phyloP scores from a whole-genome alignment of 2,329 filamentous ascomycete species.

The Gnomoniopsis smithogilvyi region DNA sequence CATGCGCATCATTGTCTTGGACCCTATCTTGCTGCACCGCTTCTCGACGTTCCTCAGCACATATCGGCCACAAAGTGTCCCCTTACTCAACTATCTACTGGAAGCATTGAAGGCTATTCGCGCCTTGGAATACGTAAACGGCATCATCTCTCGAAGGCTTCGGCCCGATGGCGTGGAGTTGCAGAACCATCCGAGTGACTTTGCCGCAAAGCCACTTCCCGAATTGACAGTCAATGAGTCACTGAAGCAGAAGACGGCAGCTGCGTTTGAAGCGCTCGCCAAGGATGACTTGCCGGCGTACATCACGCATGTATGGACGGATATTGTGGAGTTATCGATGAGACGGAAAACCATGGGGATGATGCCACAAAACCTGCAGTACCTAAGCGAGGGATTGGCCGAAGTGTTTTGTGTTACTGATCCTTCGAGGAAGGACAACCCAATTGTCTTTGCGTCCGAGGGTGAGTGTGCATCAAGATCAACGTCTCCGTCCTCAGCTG shows the following conservation, averaged over 20 bases:
- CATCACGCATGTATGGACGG: slow-evolving; percentile 65
- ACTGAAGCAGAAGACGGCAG: slow-evolving; percentile 60
- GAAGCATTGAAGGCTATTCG: slow-evolving; percentile 68
- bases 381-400: slow-evolving; percentile 70
- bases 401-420: slow-evolving; percentile 78
- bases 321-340: slow-evolving; percentile 68
- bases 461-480: slow-evolving; percentile 38
- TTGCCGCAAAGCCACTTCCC: slow-evolving; percentile 45
- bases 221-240: slow-evolving; percentile 53
- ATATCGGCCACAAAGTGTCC: slow-evolving; percentile 58
- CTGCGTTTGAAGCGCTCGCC: slow-evolving; percentile 62
- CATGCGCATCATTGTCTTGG: slow-evolving; percentile 22
- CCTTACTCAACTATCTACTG: slow-evolving; percentile 68
- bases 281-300: slow-evolving; percentile 70
- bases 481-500: not conserved
- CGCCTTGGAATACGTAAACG: slow-evolving; percentile 69
- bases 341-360: slow-evolving; percentile 65
- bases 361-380: slow-evolving; percentile 58
- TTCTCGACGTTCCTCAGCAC: slow-evolving; percentile 66
- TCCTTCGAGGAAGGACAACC: slow-evolving; percentile 69
- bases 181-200: slow-evolving; percentile 31
- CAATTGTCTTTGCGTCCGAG: slow-evolving; percentile 74
- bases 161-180: slow-evolving; percentile 42
- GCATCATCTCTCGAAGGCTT: slow-evolving; percentile 59
- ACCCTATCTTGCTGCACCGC: slow-evolving; percentile 32